Evolutionary conservation across 129 eudicot genomes (phyloP).

Genomic region (Flaveria brownii): DNA sequence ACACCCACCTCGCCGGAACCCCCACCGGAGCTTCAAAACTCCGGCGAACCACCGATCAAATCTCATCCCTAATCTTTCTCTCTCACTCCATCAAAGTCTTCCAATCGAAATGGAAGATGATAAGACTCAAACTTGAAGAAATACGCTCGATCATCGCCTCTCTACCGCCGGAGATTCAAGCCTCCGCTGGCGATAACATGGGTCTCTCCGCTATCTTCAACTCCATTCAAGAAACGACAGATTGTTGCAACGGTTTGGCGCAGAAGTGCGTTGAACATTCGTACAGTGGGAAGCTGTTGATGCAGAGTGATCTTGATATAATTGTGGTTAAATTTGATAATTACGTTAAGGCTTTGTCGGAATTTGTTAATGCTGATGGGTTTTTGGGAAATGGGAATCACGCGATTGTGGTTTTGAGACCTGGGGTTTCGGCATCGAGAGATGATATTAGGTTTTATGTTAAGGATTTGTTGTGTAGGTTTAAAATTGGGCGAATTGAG

Average conservation of each 20-base stretch:
- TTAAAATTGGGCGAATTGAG: conserved; percentile 58
- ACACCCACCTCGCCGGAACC: conserved; percentile 30
- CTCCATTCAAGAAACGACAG: conserved; percentile 43
- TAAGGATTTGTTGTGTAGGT: conserved; percentile 67
- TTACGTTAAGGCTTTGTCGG: conserved; percentile 44
- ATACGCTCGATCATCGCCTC: conserved; percentile 51
- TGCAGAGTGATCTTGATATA: conserved; percentile 89
- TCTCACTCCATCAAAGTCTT: conserved; percentile 68
- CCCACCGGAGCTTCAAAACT: conserved; percentile 28
- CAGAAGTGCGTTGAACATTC: conserved; percentile 46
- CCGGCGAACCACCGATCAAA: conserved; percentile 45
- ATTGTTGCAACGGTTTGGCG: conserved; percentile 45
- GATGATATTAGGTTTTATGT: conserved; percentile 80
- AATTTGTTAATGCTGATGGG: conserved; percentile 46
- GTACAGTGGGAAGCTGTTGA: conserved; percentile 72
- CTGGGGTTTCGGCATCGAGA: conserved; percentile 48
- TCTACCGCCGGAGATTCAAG: conserved; percentile 43
- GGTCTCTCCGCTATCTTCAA: conserved; percentile 38
- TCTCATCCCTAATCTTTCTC: conserved; percentile 47
- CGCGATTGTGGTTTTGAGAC: conserved; percentile 79
- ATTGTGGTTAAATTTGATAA: conserved; percentile 49
- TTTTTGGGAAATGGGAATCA: conserved; percentile 32
- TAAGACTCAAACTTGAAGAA: conserved; percentile 62
- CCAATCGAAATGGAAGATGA: conserved; percentile 61
- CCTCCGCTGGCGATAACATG: conserved; percentile 32